Conservation (phyloP, 164 flowering plant species). For the Magnolia kwangsiensis region DNA sequence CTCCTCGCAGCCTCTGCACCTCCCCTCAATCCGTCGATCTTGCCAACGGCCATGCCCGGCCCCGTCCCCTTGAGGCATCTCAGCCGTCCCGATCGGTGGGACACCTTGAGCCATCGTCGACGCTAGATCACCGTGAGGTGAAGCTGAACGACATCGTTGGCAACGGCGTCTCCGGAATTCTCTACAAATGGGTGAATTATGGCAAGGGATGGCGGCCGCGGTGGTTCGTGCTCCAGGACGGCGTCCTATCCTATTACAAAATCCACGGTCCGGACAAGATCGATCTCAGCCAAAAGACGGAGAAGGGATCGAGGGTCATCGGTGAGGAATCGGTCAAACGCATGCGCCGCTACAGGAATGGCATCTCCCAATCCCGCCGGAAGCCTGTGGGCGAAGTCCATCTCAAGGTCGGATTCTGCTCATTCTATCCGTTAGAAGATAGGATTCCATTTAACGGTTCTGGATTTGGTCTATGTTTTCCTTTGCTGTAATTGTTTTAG, state of each 20-base stretch:
- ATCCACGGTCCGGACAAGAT: constrained; percentile 92
- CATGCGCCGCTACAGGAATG: constrained; percentile 30
- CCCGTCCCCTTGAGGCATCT: background rate
- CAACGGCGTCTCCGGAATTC: constrained; percentile 66
- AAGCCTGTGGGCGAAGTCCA: constrained; percentile 82
- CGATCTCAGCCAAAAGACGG: constrained; percentile 54
- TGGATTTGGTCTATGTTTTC: background rate
- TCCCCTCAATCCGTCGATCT: background rate
- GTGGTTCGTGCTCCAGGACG: constrained; percentile 75
- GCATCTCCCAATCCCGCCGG: constrained; percentile 23
- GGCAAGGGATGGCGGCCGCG: constrained; percentile 95
- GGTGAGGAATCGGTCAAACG: constrained; percentile 67
- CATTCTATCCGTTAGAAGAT: background rate
- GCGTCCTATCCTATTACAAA: constrained; percentile 60
- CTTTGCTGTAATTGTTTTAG: constrained; percentile 22
- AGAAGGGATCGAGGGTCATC: constrained; percentile 74
- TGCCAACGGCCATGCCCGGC: background rate
- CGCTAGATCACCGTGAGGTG: constrained; percentile 28
- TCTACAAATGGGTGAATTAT: constrained; percentile 96
- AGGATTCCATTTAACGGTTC: background rate
- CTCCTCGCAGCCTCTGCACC: background rate
- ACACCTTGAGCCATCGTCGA: background rate
- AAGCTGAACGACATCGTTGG: constrained; percentile 75
- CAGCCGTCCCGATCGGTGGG: too few relatives aligned
- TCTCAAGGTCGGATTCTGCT: constrained; percentile 36